Conservation (phyloP, 331 rosid species). For the Quercus tomentella region DNA sequence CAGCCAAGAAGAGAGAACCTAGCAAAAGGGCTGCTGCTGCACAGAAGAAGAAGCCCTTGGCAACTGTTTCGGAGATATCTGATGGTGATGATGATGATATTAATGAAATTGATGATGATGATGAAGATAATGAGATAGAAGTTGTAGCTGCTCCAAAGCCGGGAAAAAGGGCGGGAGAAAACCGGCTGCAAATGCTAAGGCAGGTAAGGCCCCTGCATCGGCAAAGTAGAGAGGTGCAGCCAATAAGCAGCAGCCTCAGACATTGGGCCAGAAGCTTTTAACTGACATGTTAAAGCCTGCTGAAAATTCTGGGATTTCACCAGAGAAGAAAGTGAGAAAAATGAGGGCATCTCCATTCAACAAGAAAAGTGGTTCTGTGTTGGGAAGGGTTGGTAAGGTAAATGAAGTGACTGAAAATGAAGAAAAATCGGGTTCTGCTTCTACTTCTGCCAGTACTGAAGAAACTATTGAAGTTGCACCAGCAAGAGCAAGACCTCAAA, state of each 20-base stretch:
- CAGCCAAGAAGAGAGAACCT: slow-evolving; percentile 48
- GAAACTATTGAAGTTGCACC: slow-evolving; percentile 37
- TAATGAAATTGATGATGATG: background rate
- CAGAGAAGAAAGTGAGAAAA: slow-evolving; percentile 38
- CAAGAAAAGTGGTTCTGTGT: slow-evolving; percentile 77
- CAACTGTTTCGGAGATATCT: slow-evolving; percentile 24
- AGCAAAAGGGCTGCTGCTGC: slow-evolving; percentile 43
- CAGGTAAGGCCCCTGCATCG: slow-evolving; percentile 38
- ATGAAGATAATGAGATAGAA: slow-evolving; percentile 29
- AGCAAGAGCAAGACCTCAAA: slow-evolving; percentile 57
- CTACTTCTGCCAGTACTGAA: slow-evolving; percentile 31
- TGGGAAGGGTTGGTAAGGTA: slow-evolving; percentile 33
- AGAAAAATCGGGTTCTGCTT: slow-evolving; percentile 28
- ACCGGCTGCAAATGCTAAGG: slow-evolving; percentile 48
- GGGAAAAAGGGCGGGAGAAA: slow-evolving; percentile 60
- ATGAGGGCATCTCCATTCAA: slow-evolving; percentile 84
- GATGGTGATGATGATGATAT: slow-evolving; percentile 27
- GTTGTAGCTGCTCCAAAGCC: slow-evolving; percentile 20
- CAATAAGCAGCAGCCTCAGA: slow-evolving; percentile 32
- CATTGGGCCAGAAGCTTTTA: slow-evolving; percentile 59
- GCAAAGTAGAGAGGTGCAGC: slow-evolving; percentile 40
- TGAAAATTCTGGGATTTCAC: slow-evolving; percentile 41
- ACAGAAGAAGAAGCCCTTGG: slow-evolving; percentile 33
- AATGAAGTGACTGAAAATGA: slow-evolving; percentile 21
- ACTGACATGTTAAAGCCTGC: slow-evolving; percentile 59